phyloP scores from a whole-genome alignment of 176 grass and related monocot species.

The Paspalum vaginatum region DNA sequence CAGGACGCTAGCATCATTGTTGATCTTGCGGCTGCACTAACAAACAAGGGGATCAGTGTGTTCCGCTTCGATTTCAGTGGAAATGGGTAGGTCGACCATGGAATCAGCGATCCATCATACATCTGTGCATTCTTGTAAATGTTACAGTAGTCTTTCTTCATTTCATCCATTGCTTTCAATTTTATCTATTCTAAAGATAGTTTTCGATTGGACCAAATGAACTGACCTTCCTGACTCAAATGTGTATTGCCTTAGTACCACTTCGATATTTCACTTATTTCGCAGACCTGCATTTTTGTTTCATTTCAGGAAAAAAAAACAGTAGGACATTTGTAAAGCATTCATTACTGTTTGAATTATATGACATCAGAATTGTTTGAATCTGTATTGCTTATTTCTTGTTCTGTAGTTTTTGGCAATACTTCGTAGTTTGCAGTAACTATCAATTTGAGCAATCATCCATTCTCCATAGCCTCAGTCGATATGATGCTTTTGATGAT shows the following conservation, averaged over 20 bases:
- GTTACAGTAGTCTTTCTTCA: neutral
- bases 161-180: neutral
- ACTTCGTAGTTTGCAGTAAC: neutral
- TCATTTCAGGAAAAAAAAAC: slow-evolving; percentile 11
- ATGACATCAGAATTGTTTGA: neutral
- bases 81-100: slow-evolving; percentile 71
- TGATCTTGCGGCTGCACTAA: slow-evolving; percentile 65
- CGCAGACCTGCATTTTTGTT: neutral
- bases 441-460: neutral
- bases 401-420: neutral
- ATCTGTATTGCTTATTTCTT: neutral
- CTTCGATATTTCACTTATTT: neutral
- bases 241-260: neutral
- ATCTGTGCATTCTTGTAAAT: neutral
- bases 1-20: slow-evolving; percentile 64
- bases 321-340: neutral
- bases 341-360: slow-evolving; percentile 17
- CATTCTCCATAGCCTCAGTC: neutral
- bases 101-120: neutral
- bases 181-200: neutral
- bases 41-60: slow-evolving; percentile 57
- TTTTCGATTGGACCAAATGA: neutral
- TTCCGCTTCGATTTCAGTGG: slow-evolving; percentile 94
- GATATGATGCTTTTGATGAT: neutral
- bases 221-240: neutral